Percentiles rank a stretch among this genome's conserved stretches.
These are phyloP conservation scores for Cyclotella sp. DNA, from an alignment of 108 stramenopile species.

Conservation along the genomic window DNA sequence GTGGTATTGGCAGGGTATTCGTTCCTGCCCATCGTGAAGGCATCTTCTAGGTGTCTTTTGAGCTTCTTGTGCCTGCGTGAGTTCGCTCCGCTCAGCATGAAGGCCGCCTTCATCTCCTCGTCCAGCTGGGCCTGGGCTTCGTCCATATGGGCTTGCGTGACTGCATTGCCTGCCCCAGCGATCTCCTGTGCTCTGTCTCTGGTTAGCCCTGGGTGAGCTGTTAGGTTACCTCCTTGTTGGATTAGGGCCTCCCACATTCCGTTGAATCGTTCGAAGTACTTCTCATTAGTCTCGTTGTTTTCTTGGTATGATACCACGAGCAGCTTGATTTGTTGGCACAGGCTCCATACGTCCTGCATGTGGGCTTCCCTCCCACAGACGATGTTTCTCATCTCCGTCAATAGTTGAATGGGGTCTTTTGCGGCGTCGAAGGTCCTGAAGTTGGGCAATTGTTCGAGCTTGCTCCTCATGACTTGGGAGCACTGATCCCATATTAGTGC, in stretches of 20 bases:
- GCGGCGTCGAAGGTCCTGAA: background rate
- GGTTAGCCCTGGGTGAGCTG: background rate
- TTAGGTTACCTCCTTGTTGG: background rate
- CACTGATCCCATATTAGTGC: conserved; percentile 13
- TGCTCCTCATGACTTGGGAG: conserved; percentile 3
- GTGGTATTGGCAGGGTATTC: conserved; percentile 4
- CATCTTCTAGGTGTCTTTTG: background rate
- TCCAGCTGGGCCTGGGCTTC: background rate
- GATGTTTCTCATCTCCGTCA: background rate
- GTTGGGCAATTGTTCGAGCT: conserved; percentile 4
- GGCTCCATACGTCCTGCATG: background rate
- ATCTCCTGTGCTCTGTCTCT: background rate
- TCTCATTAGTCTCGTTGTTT: background rate
- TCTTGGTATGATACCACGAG: background rate
- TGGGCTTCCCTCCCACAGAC: background rate
- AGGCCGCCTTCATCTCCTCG: background rate
- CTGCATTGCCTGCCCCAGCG: background rate
- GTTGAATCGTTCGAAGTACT: background rate
- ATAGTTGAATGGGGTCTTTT: conserved; percentile 6
- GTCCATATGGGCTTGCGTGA: background rate
- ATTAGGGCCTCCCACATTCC: background rate
- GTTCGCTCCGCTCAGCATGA: conserved; percentile 8
- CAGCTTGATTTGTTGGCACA: background rate
- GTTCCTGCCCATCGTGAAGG: conserved; percentile 1
- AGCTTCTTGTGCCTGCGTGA: conserved; percentile 4